Conservation (phyloP, 345 rosid genomes). For the Linum lewisii region DNA sequence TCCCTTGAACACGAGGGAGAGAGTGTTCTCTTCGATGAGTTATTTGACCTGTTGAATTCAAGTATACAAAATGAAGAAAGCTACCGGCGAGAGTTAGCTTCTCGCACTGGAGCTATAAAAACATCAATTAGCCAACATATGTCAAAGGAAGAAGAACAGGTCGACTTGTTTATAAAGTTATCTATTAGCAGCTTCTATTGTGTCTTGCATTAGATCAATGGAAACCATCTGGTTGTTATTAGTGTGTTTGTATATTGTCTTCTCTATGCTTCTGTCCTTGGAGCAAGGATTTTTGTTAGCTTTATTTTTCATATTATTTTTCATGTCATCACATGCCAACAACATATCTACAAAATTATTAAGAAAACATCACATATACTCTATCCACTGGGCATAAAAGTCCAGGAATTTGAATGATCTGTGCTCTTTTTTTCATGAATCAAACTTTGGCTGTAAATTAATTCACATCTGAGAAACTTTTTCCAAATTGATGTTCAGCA, state of each 20-base stretch:
- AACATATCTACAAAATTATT: not conserved
- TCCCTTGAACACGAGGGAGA: constrained; percentile 85
- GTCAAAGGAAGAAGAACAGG: constrained; percentile 96
- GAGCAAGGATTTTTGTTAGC: not conserved
- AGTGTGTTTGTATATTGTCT: not conserved
- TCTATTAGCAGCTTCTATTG: not conserved
- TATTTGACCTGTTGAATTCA: constrained; percentile 57
- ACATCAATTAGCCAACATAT: constrained; percentile 80
- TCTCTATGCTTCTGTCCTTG: not conserved
- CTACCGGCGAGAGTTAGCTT: constrained; percentile 62
- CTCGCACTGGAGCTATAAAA: constrained; percentile 75
- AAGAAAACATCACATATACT: too few relatives aligned
- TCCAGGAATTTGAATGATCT: too few relatives aligned
- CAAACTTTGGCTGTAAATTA: too few relatives aligned
- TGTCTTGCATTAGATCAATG: not conserved
- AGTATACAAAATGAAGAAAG: constrained; percentile 44
- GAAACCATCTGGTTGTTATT: not conserved
- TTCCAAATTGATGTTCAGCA: too few relatives aligned
- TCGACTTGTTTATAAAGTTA: constrained; percentile 12
- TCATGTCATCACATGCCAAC: not conserved
- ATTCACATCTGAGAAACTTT: too few relatives aligned
- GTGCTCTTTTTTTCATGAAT: too few relatives aligned
- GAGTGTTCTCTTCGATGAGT: constrained; percentile 60
- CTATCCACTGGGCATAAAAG: too few relatives aligned
- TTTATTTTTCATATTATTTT: too few relatives aligned